A percentile compares a stretch with the other conserved stretches of the same genome.
These are phyloP conservation scores for Wickerhamiella occidentalis DNA, from an alignment of 805 yeast genomes.

Conservation along the genomic window DNA sequence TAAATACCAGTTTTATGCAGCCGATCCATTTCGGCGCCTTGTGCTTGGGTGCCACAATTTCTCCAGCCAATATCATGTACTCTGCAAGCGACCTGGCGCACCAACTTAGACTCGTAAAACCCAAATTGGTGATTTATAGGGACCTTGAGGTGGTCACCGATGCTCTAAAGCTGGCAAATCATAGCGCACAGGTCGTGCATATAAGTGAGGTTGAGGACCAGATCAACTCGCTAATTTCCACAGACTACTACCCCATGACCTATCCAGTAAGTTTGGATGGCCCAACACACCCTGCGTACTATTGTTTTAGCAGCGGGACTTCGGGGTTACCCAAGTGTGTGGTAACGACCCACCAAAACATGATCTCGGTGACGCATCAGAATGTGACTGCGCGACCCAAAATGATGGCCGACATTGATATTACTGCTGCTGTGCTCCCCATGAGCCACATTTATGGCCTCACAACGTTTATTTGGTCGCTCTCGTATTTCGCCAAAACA, in stretches of 20 bases:
- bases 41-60: slow-evolving; percentile 23
- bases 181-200: slow-evolving; percentile 9
- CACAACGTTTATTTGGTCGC: slow-evolving; percentile 22
- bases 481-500: slow-evolving; percentile 18
- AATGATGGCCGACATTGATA: slow-evolving; percentile 16
- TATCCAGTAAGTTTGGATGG: slow-evolving; percentile 13
- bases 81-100: slow-evolving; percentile 22
- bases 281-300: slow-evolving; percentile 20
- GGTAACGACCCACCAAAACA: slow-evolving; percentile 45
- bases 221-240: neutral
- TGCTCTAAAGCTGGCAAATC: neutral
- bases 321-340: slow-evolving; percentile 70
- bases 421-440: slow-evolving; percentile 26
- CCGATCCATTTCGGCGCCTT: slow-evolving; percentile 23
- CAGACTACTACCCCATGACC: neutral
- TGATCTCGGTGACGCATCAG: slow-evolving; percentile 29
- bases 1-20: slow-evolving; percentile 24
- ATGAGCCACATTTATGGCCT: slow-evolving; percentile 28
- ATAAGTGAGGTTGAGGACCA: neutral
- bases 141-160: slow-evolving; percentile 9
- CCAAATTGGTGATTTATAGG: slow-evolving; percentile 19
- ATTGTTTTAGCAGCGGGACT: slow-evolving; percentile 27
- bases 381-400: slow-evolving; percentile 15
- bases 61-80: slow-evolving; percentile 26
- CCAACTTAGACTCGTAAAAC: slow-evolving; percentile 18